Evolutionary conservation across 805 yeast genomes (phyloP).

Genomic region (Cephaloascus albidus): DNA sequence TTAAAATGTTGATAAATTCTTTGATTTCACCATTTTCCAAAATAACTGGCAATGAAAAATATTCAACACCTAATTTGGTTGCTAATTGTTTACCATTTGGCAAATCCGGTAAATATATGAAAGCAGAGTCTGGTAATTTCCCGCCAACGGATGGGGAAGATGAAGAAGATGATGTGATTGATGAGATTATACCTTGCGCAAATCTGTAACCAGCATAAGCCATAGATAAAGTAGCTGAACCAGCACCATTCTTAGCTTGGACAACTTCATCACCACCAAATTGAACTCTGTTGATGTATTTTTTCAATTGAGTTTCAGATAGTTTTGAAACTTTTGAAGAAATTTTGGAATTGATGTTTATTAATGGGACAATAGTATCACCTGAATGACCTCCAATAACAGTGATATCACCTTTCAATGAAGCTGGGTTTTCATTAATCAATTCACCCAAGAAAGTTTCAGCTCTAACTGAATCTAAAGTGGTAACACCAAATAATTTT

Average conservation of each 20-base stretch:
- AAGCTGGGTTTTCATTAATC: constrained; percentile 18
- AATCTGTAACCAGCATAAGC: constrained; percentile 85
- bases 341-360: constrained; percentile 26
- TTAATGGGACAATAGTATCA: constrained; percentile 44
- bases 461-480: constrained; percentile 35
- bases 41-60: constrained; percentile 39
- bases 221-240: constrained; percentile 90
- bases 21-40: constrained; percentile 26
- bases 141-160: constrained; percentile 52
- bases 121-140: constrained; percentile 40
- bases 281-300: constrained; percentile 53
- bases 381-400: constrained; percentile 54
- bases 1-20: constrained; percentile 4
- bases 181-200: constrained; percentile 26
- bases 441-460: constrained; percentile 33
- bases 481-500: constrained; percentile 36
- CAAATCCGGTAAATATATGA: constrained; percentile 45
- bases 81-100: constrained; percentile 36
- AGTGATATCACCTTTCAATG: constrained; percentile 31
- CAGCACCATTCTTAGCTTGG: constrained; percentile 88
- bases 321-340: constrained; percentile 23
- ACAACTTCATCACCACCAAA: constrained; percentile 96
- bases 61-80: constrained; percentile 26
- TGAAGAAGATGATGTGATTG: constrained; percentile 24
- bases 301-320: constrained; percentile 31